Base-by-base conservation (phyloP, 495 filamentous ascomycete species). In the Aspergillus nidulans region DNA sequence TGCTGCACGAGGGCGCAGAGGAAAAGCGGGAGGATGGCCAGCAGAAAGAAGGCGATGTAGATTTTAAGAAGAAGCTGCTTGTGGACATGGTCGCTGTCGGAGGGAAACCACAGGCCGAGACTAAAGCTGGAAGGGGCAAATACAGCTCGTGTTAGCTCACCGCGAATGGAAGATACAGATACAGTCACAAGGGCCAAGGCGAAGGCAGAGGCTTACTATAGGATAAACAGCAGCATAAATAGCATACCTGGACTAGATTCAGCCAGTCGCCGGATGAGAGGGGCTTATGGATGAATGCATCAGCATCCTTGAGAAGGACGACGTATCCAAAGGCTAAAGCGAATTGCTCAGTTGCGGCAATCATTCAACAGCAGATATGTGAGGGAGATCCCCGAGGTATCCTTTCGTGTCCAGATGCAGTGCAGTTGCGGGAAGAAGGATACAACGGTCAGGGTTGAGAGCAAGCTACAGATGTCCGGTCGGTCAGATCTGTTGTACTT, bases 371-470 rank as follows among this genome's bases (percentile, higher is more conserved):
- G n/a, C 3, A 51, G 13, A 34, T 51, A 51, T 8, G 48, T 6
- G 6, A 51, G 34, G 13, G 48, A 32, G 6, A 51, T 51, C 34
- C 48, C 48, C 8, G 48, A 51, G 48, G 48, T 32, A 26, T 51
- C 20, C 18, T 51, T 51, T 7, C 34, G 48, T 15, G 34, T 40
- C 48, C 48, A 51, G 19, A 51, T 41, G 8, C 18, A 34, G 24
- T 25, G 48, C 3, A 51, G 48, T 34, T 51, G 48, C 18, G 48
- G 48, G 34, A 51, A 34, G 39, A 51, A 51, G 9, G 48, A 51
- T 6, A 13, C 48, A 9, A 51, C 4, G 48, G 32, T 51, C 9
- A 51, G 34, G 32, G 39, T 51, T n/a, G 39, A 34, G 18, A 51
- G 34, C 38, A 51, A 3, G 32, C 48, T 51, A 25, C 32, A 26